Percentiles rank a stretch among this genome's conserved stretches.
These are phyloP conservation scores for Dissophora ornata DNA, from an alignment of 192 early-diverging fungal species.

Conservation along the genomic window DNA sequence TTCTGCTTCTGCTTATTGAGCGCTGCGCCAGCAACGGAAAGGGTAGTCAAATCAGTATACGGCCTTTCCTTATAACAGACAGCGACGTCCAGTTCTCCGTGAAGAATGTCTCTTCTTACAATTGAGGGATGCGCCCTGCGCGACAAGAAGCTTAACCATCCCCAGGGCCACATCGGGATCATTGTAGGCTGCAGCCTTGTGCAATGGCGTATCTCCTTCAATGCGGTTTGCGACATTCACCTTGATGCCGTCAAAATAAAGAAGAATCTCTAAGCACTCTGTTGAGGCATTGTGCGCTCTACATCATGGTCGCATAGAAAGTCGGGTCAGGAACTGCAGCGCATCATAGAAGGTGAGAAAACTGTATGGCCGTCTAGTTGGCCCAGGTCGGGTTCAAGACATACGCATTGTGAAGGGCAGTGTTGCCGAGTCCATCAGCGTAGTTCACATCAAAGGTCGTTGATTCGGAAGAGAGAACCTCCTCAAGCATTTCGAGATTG, in stretches of 20 bases:
- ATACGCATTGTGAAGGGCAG: constrained; percentile 75
- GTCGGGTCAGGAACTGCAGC: too few relatives aligned
- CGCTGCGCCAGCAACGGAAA: too few relatives aligned
- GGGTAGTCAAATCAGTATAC: too few relatives aligned
- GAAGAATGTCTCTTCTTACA: too few relatives aligned
- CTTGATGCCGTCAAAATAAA: constrained; percentile 60
- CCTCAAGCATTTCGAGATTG: constrained; percentile 71
- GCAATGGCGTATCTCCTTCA: constrained; percentile 72
- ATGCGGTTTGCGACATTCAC: constrained; percentile 67
- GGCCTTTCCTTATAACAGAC: too few relatives aligned
- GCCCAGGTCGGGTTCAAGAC: background rate
- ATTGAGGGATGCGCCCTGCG: constrained; percentile 63
- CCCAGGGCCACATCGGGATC: constrained; percentile 64
- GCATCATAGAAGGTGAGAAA: too few relatives aligned
- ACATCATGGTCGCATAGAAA: background rate
- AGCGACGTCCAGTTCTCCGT: too few relatives aligned
- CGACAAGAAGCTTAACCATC: constrained; percentile 65
- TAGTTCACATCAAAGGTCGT: constrained; percentile 65
- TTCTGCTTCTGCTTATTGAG: constrained; percentile 25
- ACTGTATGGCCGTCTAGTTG: background rate
- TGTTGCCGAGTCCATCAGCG: constrained; percentile 69
- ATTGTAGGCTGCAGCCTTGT: constrained; percentile 70
- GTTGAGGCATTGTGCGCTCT: constrained; percentile 67
- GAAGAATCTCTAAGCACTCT: constrained; percentile 67
- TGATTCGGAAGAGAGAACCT: constrained; percentile 60